Evolutionary conservation across 108 stramenopile species (phyloP).

Genomic region (Stephanodiscus triporus): DNA sequence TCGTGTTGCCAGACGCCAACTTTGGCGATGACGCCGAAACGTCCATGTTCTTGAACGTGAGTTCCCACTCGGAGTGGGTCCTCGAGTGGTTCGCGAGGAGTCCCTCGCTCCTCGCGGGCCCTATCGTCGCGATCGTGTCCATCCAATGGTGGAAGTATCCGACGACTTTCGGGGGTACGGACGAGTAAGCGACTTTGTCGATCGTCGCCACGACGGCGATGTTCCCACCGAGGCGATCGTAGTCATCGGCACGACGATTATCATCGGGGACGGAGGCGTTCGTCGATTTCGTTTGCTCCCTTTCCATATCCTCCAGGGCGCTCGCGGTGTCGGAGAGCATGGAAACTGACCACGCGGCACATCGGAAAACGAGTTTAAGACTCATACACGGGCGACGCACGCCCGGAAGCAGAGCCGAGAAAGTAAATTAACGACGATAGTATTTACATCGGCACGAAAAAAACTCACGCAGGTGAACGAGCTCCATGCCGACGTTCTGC

Average conservation of each 20-base stretch:
- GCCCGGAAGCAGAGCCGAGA: background rate
- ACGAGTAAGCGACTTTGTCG: constrained; percentile 10
- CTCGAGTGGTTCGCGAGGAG: background rate
- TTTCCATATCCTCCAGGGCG: constrained; percentile 21
- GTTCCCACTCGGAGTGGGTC: constrained; percentile 22
- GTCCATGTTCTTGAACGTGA: background rate
- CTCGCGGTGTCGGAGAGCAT: constrained; percentile 32
- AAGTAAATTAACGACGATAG: background rate
- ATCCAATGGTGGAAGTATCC: constrained; percentile 34
- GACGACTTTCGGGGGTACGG: constrained; percentile 13
- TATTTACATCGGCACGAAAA: too few relatives aligned
- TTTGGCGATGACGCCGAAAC: background rate
- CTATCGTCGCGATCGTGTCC: constrained; percentile 18
- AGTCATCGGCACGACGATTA: background rate
- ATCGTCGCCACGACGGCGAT: constrained; percentile 33
- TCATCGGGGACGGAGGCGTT: background rate
- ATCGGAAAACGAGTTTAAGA: background rate
- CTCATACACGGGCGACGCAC: too few relatives aligned
- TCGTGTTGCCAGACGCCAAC: too few relatives aligned
- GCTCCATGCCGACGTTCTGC: constrained; percentile 19
- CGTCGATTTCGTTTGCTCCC: background rate
- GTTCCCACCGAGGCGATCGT: background rate
- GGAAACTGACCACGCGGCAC: constrained; percentile 17
- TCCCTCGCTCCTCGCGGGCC: background rate
- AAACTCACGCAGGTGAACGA: constrained; percentile 35